A percentile compares a stretch with the other conserved stretches of the same genome.
phyloP scores from a whole-genome alignment of 2,329 filamentous ascomycete genomes.

The Botrytis fabae region DNA sequence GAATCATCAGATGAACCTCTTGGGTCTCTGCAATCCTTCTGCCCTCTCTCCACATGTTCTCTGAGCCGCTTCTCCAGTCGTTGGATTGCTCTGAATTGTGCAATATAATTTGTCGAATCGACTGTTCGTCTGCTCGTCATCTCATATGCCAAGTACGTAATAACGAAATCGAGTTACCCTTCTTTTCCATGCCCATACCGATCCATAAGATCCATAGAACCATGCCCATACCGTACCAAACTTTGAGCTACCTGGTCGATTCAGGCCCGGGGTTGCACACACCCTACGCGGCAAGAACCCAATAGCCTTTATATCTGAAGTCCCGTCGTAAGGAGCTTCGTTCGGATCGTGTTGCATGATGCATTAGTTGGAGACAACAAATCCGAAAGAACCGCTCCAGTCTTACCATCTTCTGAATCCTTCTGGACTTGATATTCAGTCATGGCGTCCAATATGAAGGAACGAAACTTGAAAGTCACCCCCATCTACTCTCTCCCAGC shows the following conservation, averaged over 20 bases:
- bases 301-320: slow-evolving; percentile 23
- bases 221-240: slow-evolving; percentile 12
- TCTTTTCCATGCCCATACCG: not conserved
- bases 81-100: not conserved
- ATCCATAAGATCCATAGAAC: slow-evolving; percentile 12
- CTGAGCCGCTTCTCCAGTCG: not conserved
- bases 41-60: slow-evolving; percentile 21
- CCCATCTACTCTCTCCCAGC: slow-evolving; percentile 30
- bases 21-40: not conserved
- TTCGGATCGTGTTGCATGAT: slow-evolving; percentile 21
- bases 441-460: slow-evolving; percentile 20
- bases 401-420: slow-evolving; percentile 16
- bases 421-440: slow-evolving; percentile 13
- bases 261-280: slow-evolving; percentile 20
- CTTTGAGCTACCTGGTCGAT: slow-evolving; percentile 10
- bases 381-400: slow-evolving; percentile 15
- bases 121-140: slow-evolving; percentile 7
- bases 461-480: slow-evolving; percentile 16
- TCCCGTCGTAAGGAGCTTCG: slow-evolving; percentile 20
- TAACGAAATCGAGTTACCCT: slow-evolving; percentile 20
- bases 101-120: not conserved
- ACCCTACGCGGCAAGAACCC: slow-evolving; percentile 16
- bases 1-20: slow-evolving; percentile 8
- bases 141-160: slow-evolving; percentile 13
- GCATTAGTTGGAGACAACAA: slow-evolving; percentile 25